Base-by-base conservation (phyloP, 2,329 filamentous ascomycete species). In the Chaetomium strumarium region DNA sequence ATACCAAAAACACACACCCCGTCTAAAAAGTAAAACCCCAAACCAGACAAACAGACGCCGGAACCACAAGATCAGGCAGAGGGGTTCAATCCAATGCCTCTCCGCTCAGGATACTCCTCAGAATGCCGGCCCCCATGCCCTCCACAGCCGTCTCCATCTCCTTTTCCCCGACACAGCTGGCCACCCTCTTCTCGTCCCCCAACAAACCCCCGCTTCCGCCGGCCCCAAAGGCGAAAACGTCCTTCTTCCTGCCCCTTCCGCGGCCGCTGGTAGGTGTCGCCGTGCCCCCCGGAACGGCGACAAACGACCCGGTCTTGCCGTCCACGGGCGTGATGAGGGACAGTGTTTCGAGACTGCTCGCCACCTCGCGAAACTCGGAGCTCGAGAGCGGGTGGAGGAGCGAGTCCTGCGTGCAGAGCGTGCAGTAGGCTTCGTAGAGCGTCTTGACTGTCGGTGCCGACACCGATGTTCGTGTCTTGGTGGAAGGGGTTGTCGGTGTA, bases 351-450 rank as follows among this genome's bases (percentile, higher is more conserved):
- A 99, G 71, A 61, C 89, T 95, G 34, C 86, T 84, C 17, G 96
- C 77, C 5, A 99, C 91, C 69, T 99, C 93, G 53, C 90, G 83
- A 69, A 99, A 99, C 68, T 99, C 93, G 5, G 90, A 93, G 63
- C 82, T 86, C 1, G 90, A 93, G 2, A 99, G 79, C 1, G 92
- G 88, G 60, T 96, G 90, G 2, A 99, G 78, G 10, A 95, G 77
- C n/a, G 90, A 88, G 63, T 97, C 92, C 34, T 83, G 81, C 53
- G 83, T 92, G 70, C 93, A 99, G 14, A 96, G 76, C 33, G 79
- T 74, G 52, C 82, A 84, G 70, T 99, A 99, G 2, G 88, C 84
- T 55, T 90, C 86, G 67, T 89, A 97, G 5, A 97, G 74, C 49
- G 80, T 79, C 69, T 91, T 95, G 66, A 96, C 79, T 0, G 86